Percentiles rank a stretch among this genome's conserved stretches.
phyloP scores from a whole-genome alignment of 306 rosid species.

The Fagus crenata region DNA sequence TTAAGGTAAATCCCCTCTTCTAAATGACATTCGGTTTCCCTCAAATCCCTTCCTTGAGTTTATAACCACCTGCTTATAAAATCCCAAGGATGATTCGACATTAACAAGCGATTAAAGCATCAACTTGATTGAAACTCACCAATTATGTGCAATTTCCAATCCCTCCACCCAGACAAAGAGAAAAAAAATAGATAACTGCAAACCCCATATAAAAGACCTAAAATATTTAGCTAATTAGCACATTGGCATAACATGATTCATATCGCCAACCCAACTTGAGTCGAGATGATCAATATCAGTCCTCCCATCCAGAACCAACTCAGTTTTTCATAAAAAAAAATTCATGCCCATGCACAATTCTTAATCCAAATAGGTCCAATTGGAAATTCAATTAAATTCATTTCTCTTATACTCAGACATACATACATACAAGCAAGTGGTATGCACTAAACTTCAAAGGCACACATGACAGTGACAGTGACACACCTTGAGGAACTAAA shows the following conservation, averaged over 20 bases:
- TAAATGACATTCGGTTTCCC: background rate
- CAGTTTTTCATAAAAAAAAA: background rate
- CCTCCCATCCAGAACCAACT: background rate
- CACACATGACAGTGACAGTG: background rate
- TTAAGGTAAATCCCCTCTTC: background rate
- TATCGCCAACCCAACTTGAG: background rate
- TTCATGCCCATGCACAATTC: background rate
- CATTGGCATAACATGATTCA: background rate
- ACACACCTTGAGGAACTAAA: conserved; percentile 83
- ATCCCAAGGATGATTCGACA: background rate
- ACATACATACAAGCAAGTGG: conserved; percentile 5
- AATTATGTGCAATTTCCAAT: background rate
- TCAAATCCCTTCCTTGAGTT: background rate
- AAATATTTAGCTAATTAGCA: background rate
- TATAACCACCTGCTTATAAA: background rate
- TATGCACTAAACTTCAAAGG: conserved; percentile 7
- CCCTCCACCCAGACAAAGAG: background rate
- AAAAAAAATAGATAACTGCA: too few relatives aligned
- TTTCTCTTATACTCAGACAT: background rate
- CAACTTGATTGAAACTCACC: background rate
- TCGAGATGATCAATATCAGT: background rate
- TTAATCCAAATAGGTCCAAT: background rate
- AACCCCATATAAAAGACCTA: background rate
- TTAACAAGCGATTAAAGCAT: background rate
- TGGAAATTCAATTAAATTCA: background rate